These are phyloP conservation scores for Pyrus hybrid DNA, from an alignment of 331 rosid species.

Conservation along the genomic window DNA sequence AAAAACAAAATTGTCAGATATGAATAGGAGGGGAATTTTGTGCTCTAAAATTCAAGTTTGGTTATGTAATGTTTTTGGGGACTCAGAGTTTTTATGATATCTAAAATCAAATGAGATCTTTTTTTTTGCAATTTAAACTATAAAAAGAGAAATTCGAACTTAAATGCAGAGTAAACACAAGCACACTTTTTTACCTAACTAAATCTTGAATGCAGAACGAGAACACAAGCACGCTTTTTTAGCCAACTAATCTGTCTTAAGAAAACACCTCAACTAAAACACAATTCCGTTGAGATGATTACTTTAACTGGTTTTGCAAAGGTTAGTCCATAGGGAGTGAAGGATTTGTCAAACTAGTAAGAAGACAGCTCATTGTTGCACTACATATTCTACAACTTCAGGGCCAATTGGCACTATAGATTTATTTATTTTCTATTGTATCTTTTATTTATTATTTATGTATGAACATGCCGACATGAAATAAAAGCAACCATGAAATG, in stretches of 20 bases:
- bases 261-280: too few species aligned
- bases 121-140: neutral
- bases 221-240: too few species aligned
- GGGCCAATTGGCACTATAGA: too few species aligned
- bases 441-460: neutral
- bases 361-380: neutral
- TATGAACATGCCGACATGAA: neutral
- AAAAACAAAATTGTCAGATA: neutral
- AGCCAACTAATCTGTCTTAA: neutral
- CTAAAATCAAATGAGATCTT: neutral
- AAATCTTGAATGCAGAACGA: too few species aligned
- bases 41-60: neutral
- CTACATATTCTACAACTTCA: neutral
- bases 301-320: too few species aligned
- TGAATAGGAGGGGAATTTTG: neutral
- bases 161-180: too few species aligned
- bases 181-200: too few species aligned
- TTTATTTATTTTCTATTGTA: neutral
- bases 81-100: slow-evolving; percentile 7
- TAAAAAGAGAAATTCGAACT: too few species aligned
- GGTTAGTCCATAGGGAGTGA: too few species aligned
- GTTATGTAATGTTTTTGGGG: neutral
- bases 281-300: too few species aligned
- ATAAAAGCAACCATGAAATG: neutral
- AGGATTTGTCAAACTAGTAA: neutral